Evolutionary conservation across 179 eudicot genomes (phyloP), one percentile per base, ranked within the genome.

Genomic region (Nepenthes alata): DNA sequence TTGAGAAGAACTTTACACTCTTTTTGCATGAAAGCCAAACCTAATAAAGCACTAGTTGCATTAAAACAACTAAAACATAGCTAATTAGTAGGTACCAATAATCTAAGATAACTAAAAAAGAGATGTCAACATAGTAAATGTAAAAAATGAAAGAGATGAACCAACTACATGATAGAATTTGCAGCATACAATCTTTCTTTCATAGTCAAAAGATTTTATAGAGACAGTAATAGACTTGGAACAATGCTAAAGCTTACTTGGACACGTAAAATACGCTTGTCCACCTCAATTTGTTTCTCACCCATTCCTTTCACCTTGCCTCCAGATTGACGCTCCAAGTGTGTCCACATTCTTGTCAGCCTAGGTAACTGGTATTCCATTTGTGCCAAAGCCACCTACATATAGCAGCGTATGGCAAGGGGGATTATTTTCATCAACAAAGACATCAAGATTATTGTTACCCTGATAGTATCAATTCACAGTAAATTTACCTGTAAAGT

Each of bases 221-320:
- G 45, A 41, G 45, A 41, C 1, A 41, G 45, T 4, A 41, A 4
- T 1, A 41, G 5, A 41, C 45, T 41, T 41, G 2, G 45, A 41
- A 4, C 45, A 41, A 41, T 41, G 8, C 45, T 7, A 38, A 64
- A 71, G 71, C 93, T 85, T 72, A 93, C 98, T 77, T 85, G 90
- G 60, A 83, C 85, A 36, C 95, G 88, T 52, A 93, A 79, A 65
- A 93, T 93, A 81, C 98, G 95, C 76, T 93, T 93, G 80, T 93
- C 98, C 65, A 93, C 98, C 77, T 93, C 98, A 79, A 93, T 93
- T 74, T 93, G 98, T 67, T 93, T 93, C 89, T 93, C 98, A 70
- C 98, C 98, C 98, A 93, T 93, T 75, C 98, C 98, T 74, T 93
- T 93, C 78, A 93, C 98, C 72, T 70, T 71, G 45, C 98, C 98